Evolutionary conservation across 441 rosid species (phyloP).

Genomic region (Pelargonium fulgidum): DNA sequence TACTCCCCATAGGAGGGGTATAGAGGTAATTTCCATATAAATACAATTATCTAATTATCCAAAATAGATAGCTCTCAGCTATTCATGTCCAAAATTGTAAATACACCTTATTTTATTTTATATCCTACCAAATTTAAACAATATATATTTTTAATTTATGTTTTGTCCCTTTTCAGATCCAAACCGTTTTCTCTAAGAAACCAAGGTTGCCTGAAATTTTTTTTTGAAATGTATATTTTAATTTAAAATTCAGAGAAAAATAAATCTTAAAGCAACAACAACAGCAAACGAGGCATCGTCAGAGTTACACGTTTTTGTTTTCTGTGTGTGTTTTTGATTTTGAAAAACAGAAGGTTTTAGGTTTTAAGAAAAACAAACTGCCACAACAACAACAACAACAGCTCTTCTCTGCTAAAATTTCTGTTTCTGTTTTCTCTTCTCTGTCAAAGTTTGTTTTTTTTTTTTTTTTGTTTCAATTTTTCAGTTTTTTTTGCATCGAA

Average conservation of each 20-base stretch:
- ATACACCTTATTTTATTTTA: neutral
- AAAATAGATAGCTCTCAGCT: neutral
- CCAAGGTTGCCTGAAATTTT: slow-evolving; percentile 7
- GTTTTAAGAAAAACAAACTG: neutral
- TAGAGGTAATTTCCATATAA: too few species aligned
- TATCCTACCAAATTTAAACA: neutral
- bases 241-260: neutral
- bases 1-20: too few species aligned
- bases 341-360: neutral
- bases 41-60: neutral
- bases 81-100: neutral
- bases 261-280: slow-evolving; percentile 10
- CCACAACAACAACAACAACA: neutral
- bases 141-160: neutral
- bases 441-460: neutral
- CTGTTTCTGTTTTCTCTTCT: slow-evolving; percentile 5
- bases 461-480: neutral
- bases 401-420: slow-evolving; percentile 6
- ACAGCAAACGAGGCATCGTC: slow-evolving; percentile 4
- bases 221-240: neutral
- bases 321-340: neutral
- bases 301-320: slow-evolving; percentile 8
- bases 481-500: neutral
- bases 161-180: slow-evolving; percentile 4
- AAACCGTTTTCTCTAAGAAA: slow-evolving; percentile 9